Base-by-base conservation (phyloP, 2,329 filamentous ascomycete species). In the Diaporthe eres region DNA sequence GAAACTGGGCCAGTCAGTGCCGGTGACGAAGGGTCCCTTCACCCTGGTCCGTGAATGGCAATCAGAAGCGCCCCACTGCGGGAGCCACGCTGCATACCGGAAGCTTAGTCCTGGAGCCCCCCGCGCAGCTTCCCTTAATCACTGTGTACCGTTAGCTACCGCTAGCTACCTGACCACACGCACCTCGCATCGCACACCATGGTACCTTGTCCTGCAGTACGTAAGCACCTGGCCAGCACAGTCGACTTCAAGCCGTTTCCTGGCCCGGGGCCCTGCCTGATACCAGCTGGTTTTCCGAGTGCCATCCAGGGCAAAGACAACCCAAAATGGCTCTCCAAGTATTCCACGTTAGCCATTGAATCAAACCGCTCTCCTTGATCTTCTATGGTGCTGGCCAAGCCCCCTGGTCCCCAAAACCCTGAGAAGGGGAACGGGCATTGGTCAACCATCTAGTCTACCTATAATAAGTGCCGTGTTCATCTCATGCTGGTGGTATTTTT, bases 31-130 rank as follows among this genome's bases (percentile, higher is more conserved):
- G 47, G 63, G 63, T 15, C 63, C 65, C 34, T 42, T 17, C 12
- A 42, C 25, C 65, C 65, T 55, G 65, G 65, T 42, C 34, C n/a
- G 49, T 70, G 34, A 25, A 55, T 70, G 65, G 49, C 65, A 70
- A 70, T 70, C 65, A 70, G 65, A 70, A 51, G 12, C 31, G 49
- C 65, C 65, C 65, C 65, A 70, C 65, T 53, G 49, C 65, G 65
- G 65, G 65, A 70, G 49, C 65, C 34, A 70, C 47, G 49, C 65
- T 68, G 42, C 61, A 49, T 49, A 49, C 42, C 61, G 61, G 61
- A 67, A 67, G 61, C 61, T 67, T 67, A 67, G 25, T 49, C 42
- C 42, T n/a, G 42, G 39, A n/a, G n/a, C 39, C 37, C 60, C 60
- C 25, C 39, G 60, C 39, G 39, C n/a, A 47, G 34, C 60, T 65